Evolutionary conservation across 169 alveolate genomes (phyloP).

Genomic region (Plasmodium sp.): DNA sequence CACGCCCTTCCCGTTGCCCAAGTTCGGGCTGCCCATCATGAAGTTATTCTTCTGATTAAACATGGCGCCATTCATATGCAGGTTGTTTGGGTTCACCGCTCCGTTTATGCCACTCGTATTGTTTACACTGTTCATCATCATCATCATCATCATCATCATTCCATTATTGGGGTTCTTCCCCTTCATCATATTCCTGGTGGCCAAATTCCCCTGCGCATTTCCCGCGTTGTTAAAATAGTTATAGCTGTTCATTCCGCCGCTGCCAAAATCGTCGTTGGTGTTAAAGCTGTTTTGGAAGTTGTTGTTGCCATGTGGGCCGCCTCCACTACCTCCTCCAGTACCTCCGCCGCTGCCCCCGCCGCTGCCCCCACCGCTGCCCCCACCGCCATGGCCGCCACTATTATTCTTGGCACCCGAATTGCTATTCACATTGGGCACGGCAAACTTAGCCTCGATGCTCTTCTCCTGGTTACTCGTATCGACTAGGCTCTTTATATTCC

Average conservation of each 20-base stretch:
- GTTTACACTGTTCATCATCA: background rate
- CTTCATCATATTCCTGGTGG: conserved; percentile 29
- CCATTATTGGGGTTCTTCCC: conserved; percentile 29
- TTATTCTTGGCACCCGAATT: conserved; percentile 7
- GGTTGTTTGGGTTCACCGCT: background rate
- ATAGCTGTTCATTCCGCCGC: conserved; percentile 18
- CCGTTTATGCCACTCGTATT: background rate
- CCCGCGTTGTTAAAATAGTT: conserved; percentile 21
- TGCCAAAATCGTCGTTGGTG: background rate
- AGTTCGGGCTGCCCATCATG: background rate
- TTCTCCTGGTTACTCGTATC: conserved; percentile 49
- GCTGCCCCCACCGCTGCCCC: background rate
- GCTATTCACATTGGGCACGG: conserved; percentile 61
- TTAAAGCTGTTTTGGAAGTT: conserved; percentile 18
- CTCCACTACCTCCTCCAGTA: background rate
- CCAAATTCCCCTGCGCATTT: background rate
- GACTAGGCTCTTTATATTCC: conserved; percentile 32
- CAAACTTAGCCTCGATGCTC: conserved; percentile 61
- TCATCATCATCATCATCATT: background rate
- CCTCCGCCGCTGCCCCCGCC: background rate
- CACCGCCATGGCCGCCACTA: background rate
- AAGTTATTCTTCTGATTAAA: conserved; percentile 24
- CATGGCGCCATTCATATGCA: background rate
- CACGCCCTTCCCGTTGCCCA: background rate
- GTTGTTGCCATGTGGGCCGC: background rate